Evolutionary conservation across 495 filamentous ascomycete species (phyloP), one percentile per base, ranked within the genome.

Genomic region (Trichoderma orchidacearum): DNA sequence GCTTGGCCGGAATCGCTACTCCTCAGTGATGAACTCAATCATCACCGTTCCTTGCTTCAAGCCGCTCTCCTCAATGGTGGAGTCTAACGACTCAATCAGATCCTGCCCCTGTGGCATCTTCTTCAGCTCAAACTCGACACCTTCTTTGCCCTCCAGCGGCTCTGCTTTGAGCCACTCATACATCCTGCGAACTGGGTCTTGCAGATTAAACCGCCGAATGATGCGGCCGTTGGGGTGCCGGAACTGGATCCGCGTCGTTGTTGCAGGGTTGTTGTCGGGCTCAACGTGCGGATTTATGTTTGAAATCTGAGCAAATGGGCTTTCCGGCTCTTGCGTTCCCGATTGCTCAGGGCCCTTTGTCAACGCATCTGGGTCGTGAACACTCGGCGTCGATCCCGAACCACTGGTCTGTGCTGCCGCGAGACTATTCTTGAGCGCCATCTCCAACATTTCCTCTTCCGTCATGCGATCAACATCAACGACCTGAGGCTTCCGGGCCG

Each of bases 91-190:
- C 5, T 87, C 85, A 50, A 96, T 87, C 56, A 98, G 66, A 60
- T 96, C 90, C 63, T 77, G 83, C 35, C 89, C 87, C 75, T 89
- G 78, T 17, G 78, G 80, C 67, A 75, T 70, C 9, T 66, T 61
- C 63, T 89, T 86, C 56, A 98, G 78, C 62, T 96, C 93, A 70
- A 98, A 96, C 50, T 80, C 63, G 18, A 85, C 70, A 0, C 86
- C 88, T 31, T 80, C 80, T 68, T 91, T 91, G 52, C 85, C 90
- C 54, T 85, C 82, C 54, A 85, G 63, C 13, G 85, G 80, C 28
- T 88, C 83, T 4, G 90, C 86, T 70, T 97, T 97, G 36, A 98
- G 80, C 89, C 92, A 98, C 72, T 98, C 93, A 65, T 92, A 98
- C 31, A 98, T 81, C 12, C 89, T 79, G 48, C 80, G 72, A 5